Percentiles rank a stretch among this genome's conserved stretches.
phyloP scores from a whole-genome alignment of 116 monocot species.

The Papilionanthe hybrid region DNA sequence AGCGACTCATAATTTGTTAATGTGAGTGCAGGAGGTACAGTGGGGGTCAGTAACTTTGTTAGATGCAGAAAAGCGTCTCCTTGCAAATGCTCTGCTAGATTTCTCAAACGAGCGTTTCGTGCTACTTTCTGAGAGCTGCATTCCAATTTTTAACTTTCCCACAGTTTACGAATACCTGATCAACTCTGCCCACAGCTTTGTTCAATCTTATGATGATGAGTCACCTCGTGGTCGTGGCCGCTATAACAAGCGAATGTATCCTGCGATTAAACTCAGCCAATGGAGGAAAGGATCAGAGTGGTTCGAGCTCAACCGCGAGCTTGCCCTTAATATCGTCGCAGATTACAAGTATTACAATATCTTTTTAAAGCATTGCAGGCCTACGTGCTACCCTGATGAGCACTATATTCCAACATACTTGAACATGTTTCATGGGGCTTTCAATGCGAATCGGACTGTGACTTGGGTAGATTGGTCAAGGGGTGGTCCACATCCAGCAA shows the following conservation, averaged over 20 bases:
- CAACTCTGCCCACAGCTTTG: conserved; percentile 23
- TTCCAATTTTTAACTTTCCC: conserved; percentile 28
- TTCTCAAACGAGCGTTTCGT: conserved; percentile 29
- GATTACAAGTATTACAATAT: conserved; percentile 21
- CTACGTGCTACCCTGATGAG: conserved; percentile 24
- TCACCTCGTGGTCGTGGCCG: conserved; percentile 17
- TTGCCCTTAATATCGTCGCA: conserved; percentile 17
- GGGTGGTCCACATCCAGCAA: conserved; percentile 17
- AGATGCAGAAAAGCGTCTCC: conserved; percentile 24
- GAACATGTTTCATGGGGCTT: conserved; percentile 24
- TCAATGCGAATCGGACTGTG: conserved; percentile 22
- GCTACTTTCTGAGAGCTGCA: conserved; percentile 25
- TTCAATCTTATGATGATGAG: conserved; percentile 24
- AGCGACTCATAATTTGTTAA: background rate
- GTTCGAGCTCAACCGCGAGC: conserved; percentile 22
- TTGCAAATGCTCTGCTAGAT: conserved; percentile 26
- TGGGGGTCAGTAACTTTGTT: conserved; percentile 20
- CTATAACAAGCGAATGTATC: conserved; percentile 14
- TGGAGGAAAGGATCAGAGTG: conserved; percentile 29
- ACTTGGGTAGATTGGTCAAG: conserved; percentile 31
- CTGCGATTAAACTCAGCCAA: conserved; percentile 10
- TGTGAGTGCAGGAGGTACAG: conserved; percentile 13
- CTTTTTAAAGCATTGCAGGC: conserved; percentile 19
- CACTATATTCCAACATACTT: conserved; percentile 26
- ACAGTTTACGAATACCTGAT: conserved; percentile 19